A percentile compares a stretch with the other conserved stretches of the same genome.
Evolutionary conservation across 2,329 filamentous ascomycete species (phyloP).

Genomic region (Helicocarpus griseus): DNA sequence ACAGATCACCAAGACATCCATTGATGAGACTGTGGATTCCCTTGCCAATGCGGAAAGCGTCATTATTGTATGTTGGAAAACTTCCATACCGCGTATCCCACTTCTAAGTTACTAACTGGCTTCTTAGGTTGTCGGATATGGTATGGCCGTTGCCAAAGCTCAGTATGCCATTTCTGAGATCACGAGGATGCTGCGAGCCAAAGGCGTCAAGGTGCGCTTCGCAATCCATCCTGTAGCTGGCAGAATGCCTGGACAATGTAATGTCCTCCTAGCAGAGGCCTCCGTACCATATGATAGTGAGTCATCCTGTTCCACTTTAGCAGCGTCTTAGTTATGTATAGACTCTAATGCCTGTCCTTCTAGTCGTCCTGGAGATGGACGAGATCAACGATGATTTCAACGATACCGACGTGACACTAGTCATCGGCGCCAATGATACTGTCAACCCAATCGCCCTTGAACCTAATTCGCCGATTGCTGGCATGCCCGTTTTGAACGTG

Average conservation of each 20-base stretch:
- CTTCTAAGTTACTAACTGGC: constrained; percentile 1
- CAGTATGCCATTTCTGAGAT: constrained; percentile 87
- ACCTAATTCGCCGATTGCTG: constrained; percentile 72
- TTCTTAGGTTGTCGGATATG: constrained; percentile 63
- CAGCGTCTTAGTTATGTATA: constrained; percentile 8
- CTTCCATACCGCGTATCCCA: constrained; percentile 41
- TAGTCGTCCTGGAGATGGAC: constrained; percentile 81
- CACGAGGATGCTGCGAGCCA: constrained; percentile 60
- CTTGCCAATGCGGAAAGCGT: constrained; percentile 70
- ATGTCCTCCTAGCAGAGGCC: constrained; percentile 80
- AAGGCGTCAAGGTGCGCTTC: constrained; percentile 73
- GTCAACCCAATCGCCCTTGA: constrained; percentile 86
- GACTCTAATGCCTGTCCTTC: constrained; percentile 4
- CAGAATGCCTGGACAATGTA: constrained; percentile 88
- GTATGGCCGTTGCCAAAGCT: constrained; percentile 89
- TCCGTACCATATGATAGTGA: constrained; percentile 73
- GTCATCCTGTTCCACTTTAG: constrained; percentile 13
- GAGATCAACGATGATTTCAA: constrained; percentile 90
- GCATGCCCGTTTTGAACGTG: constrained; percentile 84
- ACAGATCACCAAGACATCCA: constrained; percentile 63
- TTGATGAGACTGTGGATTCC: constrained; percentile 72
- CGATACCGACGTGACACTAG: constrained; percentile 75
- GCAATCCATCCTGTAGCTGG: constrained; percentile 86
- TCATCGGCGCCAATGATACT: constrained; percentile 87
- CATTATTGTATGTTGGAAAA: constrained; percentile 60